Percentiles rank a stretch among this genome's conserved stretches.
phyloP scores from a whole-genome alignment of 305 asterid genomes.

The Fraxinus platypoda region DNA sequence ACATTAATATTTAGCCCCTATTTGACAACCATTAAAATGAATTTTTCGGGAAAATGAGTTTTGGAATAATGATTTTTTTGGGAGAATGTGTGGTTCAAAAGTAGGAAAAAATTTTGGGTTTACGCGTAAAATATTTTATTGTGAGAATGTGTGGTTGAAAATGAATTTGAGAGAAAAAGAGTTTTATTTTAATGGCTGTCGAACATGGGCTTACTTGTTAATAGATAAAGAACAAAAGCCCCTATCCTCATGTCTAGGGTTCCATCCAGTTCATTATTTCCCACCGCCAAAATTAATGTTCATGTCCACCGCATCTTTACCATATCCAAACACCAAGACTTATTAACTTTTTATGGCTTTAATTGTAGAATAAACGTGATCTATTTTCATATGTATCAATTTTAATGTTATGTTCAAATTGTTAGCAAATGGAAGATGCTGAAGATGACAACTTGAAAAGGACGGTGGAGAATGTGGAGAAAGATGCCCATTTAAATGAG shows the following conservation, averaged over 20 bases:
- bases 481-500: conserved; percentile 25
- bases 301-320: background rate
- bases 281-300: background rate
- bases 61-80: background rate
- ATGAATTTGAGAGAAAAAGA: background rate
- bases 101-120: background rate
- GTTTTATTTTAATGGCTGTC: background rate
- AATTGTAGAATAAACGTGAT: conserved; percentile 1
- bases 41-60: background rate
- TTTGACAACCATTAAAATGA: background rate
- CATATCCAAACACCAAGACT: background rate
- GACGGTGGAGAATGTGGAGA: conserved; percentile 30
- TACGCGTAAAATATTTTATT: no score
- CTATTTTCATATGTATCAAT: background rate
- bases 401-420: conserved; percentile 32
- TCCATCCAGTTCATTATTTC: background rate
- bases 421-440: conserved; percentile 57
- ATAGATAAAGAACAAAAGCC: background rate
- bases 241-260: background rate
- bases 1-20: background rate
- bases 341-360: conserved; percentile 11
- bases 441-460: conserved; percentile 41
- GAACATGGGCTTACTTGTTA: background rate
- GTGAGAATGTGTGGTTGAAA: background rate
- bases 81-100: background rate